phyloP scores from a whole-genome alignment of 106 monocot genomes.

The Ottelia alismoides region DNA sequence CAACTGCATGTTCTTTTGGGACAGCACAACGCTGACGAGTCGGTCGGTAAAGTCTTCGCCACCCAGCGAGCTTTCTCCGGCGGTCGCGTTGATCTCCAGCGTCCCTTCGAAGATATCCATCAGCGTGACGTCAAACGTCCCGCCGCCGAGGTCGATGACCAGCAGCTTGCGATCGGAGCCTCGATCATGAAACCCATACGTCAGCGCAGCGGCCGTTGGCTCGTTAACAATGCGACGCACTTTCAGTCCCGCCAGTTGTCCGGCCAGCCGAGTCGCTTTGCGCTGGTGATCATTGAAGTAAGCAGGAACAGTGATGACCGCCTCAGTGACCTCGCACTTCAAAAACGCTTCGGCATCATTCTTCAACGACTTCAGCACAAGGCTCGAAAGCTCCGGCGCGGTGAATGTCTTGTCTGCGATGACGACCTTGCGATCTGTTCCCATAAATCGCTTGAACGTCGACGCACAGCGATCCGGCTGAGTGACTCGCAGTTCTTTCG shows the following conservation, averaged over 20 bases:
- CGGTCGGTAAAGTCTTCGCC: conserved; percentile 12
- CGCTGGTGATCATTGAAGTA: conserved; percentile 16
- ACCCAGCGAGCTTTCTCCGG: conserved; percentile 7
- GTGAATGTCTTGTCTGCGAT: conserved; percentile 9
- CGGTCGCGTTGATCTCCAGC: conserved; percentile 10
- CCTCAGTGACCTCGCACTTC: conserved; percentile 1
- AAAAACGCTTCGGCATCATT: conserved; percentile 8
- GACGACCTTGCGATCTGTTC: too few species aligned
- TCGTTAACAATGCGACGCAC: too few species aligned
- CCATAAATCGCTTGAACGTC: too few species aligned
- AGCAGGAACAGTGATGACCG: conserved; percentile 10
- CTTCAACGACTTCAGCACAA: conserved; percentile 7
- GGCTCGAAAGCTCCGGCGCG: conserved; percentile 9
- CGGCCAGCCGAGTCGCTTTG: conserved; percentile 10
- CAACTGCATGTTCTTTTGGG: conserved; percentile 9
- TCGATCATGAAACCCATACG: conserved; percentile 5
- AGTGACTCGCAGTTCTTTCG: too few species aligned
- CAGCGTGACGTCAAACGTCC: conserved; percentile 8
- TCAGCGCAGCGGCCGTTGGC: conserved; percentile 12
- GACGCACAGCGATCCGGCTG: too few species aligned
- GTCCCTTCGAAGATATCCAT: conserved; percentile 5
- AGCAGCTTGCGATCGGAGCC: conserved; percentile 5
- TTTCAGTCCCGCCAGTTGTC: conserved; percentile 11
- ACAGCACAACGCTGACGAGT: conserved; percentile 3
- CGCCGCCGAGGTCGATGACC: conserved; percentile 15